Evolutionary conservation across 2,329 filamentous ascomycete genomes (phyloP), one percentile per base, ranked within the genome.

Genomic region (Beauveria varroae): DNA sequence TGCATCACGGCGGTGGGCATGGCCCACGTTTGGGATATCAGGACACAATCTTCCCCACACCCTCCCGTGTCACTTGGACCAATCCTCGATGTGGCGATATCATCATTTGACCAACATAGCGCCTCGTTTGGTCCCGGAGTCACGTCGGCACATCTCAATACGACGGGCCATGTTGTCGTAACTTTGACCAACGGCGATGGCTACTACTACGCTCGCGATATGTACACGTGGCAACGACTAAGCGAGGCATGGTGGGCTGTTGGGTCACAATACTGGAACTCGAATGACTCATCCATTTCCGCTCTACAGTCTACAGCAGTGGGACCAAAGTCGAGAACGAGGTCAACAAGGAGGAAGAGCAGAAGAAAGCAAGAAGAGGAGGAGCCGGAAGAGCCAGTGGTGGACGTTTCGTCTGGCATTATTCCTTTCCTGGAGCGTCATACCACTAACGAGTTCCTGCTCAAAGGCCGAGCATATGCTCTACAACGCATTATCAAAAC

Each of bases 191-290:
- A 97, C 68, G 95, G 95, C 22, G 93, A 99, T 68, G 95, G 95
- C 1, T 99, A 92, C 74, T 87, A 87, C 58, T 99, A 99, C 74
- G 90, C 90, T 1, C 84, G 89, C 0, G 81, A 83, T 20, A 90
- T 99, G 88, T 93, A 86, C 73, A 85, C 87, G 8, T 99, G 95
- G 95, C 93, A 98, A 74, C 86, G 93, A 10, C 80, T 99, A n/a
- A 96, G 92, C 2, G 96, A 99, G 72, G 84, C 91, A 2, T 99
- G 95, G 95, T 99, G 95, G 92, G 93, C 93, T 0, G 92, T 98
- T 0, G 93, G 93, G 20, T 96, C 91, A 67, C 95, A 99, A 72
- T 99, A 99, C 73, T 99, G 95, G 96, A 98, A 99, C 74, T 96
- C 92, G 1, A 96, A 92, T 58, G 95, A 97, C 69, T 92, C 91